Conservation (phyloP, 2,329 filamentous ascomycete species). For the Knufia fluminis region DNA sequence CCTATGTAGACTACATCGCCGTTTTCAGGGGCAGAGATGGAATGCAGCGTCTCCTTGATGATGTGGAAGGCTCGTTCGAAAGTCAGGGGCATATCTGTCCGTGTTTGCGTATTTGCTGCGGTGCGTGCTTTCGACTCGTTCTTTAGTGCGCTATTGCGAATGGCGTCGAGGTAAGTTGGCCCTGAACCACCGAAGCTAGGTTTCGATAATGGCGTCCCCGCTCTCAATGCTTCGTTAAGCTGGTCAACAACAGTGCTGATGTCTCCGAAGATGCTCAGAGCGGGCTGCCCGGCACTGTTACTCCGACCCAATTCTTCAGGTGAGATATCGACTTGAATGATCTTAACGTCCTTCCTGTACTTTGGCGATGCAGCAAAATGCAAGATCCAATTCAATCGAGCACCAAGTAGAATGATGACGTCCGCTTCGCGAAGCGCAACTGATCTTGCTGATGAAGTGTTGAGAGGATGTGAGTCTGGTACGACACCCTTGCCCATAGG, state of each 20-base stretch:
- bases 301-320: constrained; percentile 48
- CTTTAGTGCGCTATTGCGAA: constrained; percentile 30
- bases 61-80: constrained; percentile 45
- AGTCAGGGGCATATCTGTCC: constrained; percentile 33
- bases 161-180: constrained; percentile 22
- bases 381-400: constrained; percentile 50
- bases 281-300: constrained; percentile 34
- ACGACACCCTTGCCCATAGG: constrained; percentile 53
- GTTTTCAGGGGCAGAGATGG: constrained; percentile 35
- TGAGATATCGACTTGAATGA: constrained; percentile 48
- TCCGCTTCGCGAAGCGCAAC: constrained; percentile 46
- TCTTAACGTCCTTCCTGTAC: constrained; percentile 41
- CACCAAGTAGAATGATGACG: constrained; percentile 46
- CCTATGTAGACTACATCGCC: constrained; percentile 47
- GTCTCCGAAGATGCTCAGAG: constrained; percentile 44
- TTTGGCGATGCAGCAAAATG: constrained; percentile 48
- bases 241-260: constrained; percentile 42
- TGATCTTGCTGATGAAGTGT: constrained; percentile 46
- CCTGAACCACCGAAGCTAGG: no score
- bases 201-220: no score
- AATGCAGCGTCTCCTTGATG: constrained; percentile 43
- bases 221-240: constrained; percentile 33
- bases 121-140: constrained; percentile 40
- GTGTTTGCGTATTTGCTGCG: constrained; percentile 32
- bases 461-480: constrained; percentile 44